A percentile compares a stretch with the other conserved stretches of the same genome.
Conservation (phyloP, 768 basidiomycete species). For the Leucocoprinus leucothites region DNA sequence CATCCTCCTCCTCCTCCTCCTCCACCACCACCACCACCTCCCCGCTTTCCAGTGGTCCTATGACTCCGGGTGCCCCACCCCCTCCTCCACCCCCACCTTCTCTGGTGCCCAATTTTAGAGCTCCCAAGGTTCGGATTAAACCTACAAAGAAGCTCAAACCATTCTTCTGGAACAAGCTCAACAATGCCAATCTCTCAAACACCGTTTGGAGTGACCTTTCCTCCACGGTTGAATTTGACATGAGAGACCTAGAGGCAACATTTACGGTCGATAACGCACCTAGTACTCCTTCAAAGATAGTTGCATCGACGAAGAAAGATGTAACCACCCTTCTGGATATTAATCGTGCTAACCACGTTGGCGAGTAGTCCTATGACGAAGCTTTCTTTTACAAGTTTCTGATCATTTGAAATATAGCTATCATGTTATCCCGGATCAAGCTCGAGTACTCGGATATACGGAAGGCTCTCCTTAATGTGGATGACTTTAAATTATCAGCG, state of each 20-base stretch:
- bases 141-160: slow-evolving; percentile 70
- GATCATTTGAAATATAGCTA: slow-evolving; percentile 41
- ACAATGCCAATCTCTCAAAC: slow-evolving; percentile 28
- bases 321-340: slow-evolving; percentile 76
- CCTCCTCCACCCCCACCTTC: slow-evolving; percentile 33
- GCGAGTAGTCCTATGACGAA: slow-evolving; percentile 33
- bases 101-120: slow-evolving; percentile 26
- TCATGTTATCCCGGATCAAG: slow-evolving; percentile 81
- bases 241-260: slow-evolving; percentile 71
- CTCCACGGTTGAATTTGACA: slow-evolving; percentile 41
- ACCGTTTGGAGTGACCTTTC: slow-evolving; percentile 73
- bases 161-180: slow-evolving; percentile 89
- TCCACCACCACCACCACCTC: too few species aligned
- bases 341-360: slow-evolving; percentile 80
- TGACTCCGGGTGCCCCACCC: slow-evolving; percentile 18
- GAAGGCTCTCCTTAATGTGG: slow-evolving; percentile 66
- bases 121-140: slow-evolving; percentile 28
- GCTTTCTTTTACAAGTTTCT: not conserved
- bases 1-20: slow-evolving; percentile 22
- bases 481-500: slow-evolving; percentile 64
- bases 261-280: slow-evolving; percentile 59
- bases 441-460: slow-evolving; percentile 61
- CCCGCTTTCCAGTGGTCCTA: too few species aligned
- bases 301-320: slow-evolving; percentile 42
- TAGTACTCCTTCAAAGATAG: slow-evolving; percentile 38